Percentiles rank a stretch among this genome's conserved stretches.
Evolutionary conservation across 1,284 basidiomycete species (phyloP).

Genomic region (Cerrena zonata): DNA sequence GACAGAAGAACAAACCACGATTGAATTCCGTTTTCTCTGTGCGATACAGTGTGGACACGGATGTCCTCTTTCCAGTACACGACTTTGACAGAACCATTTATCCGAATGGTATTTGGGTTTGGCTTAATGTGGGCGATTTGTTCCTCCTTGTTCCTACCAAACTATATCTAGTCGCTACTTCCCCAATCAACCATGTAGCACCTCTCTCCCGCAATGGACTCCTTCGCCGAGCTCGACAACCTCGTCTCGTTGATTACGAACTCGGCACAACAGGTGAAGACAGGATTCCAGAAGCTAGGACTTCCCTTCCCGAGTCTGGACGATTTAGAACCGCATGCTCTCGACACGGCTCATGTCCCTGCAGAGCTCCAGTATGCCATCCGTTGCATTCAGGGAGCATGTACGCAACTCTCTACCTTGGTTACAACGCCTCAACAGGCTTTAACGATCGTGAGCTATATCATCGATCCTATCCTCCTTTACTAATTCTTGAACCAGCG

Average conservation of each 20-base stretch:
- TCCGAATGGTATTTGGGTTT: no score
- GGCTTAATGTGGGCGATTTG: no score
- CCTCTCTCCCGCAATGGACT: neutral
- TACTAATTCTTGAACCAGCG: neutral
- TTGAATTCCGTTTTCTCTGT: no score
- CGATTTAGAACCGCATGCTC: neutral
- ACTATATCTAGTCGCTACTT: no score
- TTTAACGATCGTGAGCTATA: constrained; percentile 1
- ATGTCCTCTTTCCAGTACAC: no score
- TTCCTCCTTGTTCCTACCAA: no score
- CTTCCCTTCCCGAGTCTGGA: constrained; percentile 2
- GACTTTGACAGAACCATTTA: no score
- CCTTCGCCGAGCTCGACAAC: constrained; percentile 5
- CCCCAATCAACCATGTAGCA: no score
- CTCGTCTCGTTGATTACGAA: constrained; percentile 8
- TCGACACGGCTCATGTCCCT: constrained; percentile 1
- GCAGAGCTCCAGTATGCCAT: constrained; percentile 3
- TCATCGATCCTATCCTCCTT: neutral
- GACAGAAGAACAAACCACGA: no score
- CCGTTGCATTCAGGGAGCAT: constrained; percentile 7
- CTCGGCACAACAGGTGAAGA: constrained; percentile 4
- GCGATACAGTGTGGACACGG: no score
- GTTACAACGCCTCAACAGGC: constrained; percentile 1
- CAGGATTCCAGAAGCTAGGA: neutral
- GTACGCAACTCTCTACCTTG: constrained; percentile 5